A percentile compares a stretch with the other conserved stretches of the same genome.
These are phyloP conservation scores for Xylariaceae sp. DNA, from an alignment of 2,329 filamentous ascomycete genomes.

Conservation along the genomic window DNA sequence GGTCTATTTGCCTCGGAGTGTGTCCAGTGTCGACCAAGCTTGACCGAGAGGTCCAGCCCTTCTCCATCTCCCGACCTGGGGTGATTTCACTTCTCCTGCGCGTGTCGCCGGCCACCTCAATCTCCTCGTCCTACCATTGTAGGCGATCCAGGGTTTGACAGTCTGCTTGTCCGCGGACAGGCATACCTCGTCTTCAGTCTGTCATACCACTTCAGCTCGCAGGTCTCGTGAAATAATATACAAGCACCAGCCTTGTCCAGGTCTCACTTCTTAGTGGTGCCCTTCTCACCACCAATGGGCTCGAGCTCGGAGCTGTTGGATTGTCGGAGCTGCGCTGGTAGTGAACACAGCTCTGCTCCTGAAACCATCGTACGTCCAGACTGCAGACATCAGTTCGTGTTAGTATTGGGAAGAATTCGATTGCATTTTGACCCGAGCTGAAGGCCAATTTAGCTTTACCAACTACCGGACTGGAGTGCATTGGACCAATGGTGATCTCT, in stretches of 20 bases:
- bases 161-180: slow-evolving; percentile 2
- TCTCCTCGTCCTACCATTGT: slow-evolving; percentile 6
- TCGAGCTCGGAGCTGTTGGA: slow-evolving; percentile 1
- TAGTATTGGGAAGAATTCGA: too few relatives aligned
- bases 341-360: too few relatives aligned
- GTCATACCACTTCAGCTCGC: slow-evolving; percentile 11
- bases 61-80: neutral
- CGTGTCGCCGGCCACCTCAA: slow-evolving; percentile 7
- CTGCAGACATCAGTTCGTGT: too few relatives aligned
- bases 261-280: slow-evolving; percentile 8
- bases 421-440: too few relatives aligned
- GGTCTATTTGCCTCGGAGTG: too few relatives aligned
- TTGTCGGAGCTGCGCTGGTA: neutral
- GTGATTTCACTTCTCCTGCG: neutral
- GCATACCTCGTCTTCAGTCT: slow-evolving; percentile 3
- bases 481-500: too few relatives aligned
- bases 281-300: slow-evolving; percentile 4
- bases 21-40: too few relatives aligned
- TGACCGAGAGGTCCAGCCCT: neutral
- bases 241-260: slow-evolving; percentile 9
- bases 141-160: slow-evolving; percentile 1
- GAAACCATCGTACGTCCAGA: too few relatives aligned
- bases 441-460: too few relatives aligned
- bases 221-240: slow-evolving; percentile 11
- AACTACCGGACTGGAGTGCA: too few relatives aligned